A percentile compares a stretch with the other conserved stretches of the same genome.
phyloP scores from a whole-genome alignment of 768 basidiomycete species.

The Pholiota molesta region DNA sequence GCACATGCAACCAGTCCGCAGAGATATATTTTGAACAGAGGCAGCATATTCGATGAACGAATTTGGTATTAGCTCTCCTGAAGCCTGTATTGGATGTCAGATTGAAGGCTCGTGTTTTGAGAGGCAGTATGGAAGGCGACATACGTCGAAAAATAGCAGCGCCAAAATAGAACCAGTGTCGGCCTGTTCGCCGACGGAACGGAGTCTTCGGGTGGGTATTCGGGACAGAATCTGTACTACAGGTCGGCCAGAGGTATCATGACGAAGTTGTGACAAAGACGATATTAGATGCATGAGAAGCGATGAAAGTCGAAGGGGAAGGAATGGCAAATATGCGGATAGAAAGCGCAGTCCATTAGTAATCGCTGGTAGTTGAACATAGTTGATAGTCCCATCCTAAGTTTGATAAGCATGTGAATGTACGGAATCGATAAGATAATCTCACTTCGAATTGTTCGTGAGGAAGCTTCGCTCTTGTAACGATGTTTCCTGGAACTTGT shows the following conservation, averaged over 20 bases:
- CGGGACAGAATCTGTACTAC: slow-evolving; percentile 73
- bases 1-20: slow-evolving; percentile 88
- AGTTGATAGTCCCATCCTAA: slow-evolving; percentile 88
- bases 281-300: slow-evolving; percentile 64
- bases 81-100: slow-evolving; percentile 43
- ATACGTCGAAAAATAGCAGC: slow-evolving; percentile 63
- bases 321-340: slow-evolving; percentile 76
- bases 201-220: slow-evolving; percentile 54
- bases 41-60: slow-evolving; percentile 77
- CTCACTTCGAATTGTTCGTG: slow-evolving; percentile 82
- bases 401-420: slow-evolving; percentile 4
- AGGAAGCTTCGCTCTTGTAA: slow-evolving; percentile 58
- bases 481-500: slow-evolving; percentile 74
- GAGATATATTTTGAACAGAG: slow-evolving; percentile 62
- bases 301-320: slow-evolving; percentile 73
- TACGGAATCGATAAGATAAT: slow-evolving; percentile 8
- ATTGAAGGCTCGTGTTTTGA: slow-evolving; percentile 1
- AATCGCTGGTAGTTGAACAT: slow-evolving; percentile 74
- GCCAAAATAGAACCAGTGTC: slow-evolving; percentile 68
- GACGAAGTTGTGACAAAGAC: slow-evolving; percentile 59
- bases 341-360: slow-evolving; percentile 79
- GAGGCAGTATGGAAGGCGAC: slow-evolving; percentile 28
- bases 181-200: slow-evolving; percentile 62
- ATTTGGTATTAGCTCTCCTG: slow-evolving; percentile 68
- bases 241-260: slow-evolving; percentile 59